These are phyloP conservation scores for Cystobasidium ongulense DNA, from an alignment of 768 basidiomycete species.

Conservation along the genomic window DNA sequence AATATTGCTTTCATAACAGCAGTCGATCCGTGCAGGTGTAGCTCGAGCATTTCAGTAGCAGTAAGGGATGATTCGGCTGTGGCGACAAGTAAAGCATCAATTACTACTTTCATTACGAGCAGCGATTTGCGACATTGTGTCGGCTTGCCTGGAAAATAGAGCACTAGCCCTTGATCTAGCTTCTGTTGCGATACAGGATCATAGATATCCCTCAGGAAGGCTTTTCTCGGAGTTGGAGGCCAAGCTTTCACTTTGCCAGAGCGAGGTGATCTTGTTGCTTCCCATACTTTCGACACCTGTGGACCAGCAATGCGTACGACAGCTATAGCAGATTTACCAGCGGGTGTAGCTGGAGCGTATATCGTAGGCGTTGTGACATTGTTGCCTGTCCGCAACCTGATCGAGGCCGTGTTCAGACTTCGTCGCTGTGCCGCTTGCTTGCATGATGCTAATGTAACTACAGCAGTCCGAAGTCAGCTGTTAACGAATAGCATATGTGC, in stretches of 20 bases:
- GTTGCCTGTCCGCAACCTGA: not conserved
- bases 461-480: not conserved
- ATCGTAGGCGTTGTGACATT: conserved; percentile 52
- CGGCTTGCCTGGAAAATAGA: conserved; percentile 66
- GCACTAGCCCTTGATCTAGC: conserved; percentile 70
- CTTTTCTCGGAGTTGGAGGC: conserved; percentile 56
- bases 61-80: conserved; percentile 74
- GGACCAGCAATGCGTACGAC: conserved; percentile 77
- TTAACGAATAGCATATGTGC: not conserved
- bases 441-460: too few relatives aligned
- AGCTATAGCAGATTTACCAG: conserved; percentile 74
- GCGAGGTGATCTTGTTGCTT: conserved; percentile 34
- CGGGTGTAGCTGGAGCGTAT: conserved; percentile 78
- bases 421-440: too few relatives aligned
- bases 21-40: conserved; percentile 79
- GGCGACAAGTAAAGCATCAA: not conserved
- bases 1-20: conserved; percentile 69
- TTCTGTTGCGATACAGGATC: conserved; percentile 57
- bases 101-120: not conserved
- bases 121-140: not conserved
- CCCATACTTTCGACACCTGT: conserved; percentile 58
- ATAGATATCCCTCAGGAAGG: conserved; percentile 62
- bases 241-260: not conserved
- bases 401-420: too few relatives aligned
- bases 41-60: conserved; percentile 68